Percentiles rank a stretch among this genome's conserved stretches.
Evolutionary conservation across 148 eudicot genomes (phyloP).

Genomic region (Chenopodium suecicum): DNA sequence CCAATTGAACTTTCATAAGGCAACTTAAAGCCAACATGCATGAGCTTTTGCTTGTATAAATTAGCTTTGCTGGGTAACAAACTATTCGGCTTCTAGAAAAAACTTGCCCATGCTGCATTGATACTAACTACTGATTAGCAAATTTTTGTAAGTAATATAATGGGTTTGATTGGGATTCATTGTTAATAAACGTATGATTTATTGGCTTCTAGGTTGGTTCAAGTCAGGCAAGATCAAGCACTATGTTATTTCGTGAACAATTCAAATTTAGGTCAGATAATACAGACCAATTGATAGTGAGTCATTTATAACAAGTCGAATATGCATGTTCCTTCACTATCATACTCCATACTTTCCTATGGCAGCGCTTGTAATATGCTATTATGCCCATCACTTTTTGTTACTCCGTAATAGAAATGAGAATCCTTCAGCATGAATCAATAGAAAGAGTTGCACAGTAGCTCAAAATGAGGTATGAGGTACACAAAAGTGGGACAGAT

Average conservation of each 20-base stretch:
- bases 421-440: not conserved
- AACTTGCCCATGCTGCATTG: no score
- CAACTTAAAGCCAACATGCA: not conserved
- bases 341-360: not conserved
- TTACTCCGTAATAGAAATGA: no score
- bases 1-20: not conserved
- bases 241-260: not conserved
- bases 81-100: no score
- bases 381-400: not conserved
- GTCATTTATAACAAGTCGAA: not conserved
- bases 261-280: no score
- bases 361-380: not conserved
- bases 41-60: not conserved
- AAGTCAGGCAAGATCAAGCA: not conserved
- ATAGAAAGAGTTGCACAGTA: not conserved
- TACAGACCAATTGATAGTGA: not conserved
- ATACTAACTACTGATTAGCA: no score
- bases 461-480: not conserved
- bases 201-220: no score
- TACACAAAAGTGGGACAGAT: not conserved
- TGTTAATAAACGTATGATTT: not conserved
- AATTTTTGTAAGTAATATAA: not conserved
- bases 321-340: not conserved
- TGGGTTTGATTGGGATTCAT: not conserved
- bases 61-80: no score